Evolutionary conservation across 257 asterid species (phyloP).

Genomic region (Plectranthus barbatus): DNA sequence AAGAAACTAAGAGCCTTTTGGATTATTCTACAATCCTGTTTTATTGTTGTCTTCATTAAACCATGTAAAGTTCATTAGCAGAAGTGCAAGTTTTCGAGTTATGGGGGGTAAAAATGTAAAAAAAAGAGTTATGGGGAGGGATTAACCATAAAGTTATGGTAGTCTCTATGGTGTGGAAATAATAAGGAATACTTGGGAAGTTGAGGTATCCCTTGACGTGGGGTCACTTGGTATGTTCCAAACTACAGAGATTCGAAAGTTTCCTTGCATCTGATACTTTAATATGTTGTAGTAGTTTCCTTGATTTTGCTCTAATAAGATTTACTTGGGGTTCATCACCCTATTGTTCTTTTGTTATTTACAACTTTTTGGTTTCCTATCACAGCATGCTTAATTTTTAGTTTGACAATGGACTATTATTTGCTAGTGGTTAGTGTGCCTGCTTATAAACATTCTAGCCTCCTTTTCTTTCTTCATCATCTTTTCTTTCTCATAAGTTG

Average conservation of each 20-base stretch:
- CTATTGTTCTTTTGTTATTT: neutral
- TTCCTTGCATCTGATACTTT: neutral
- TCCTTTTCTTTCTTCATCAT: neutral
- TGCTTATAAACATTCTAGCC: neutral
- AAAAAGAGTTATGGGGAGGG: too few species aligned
- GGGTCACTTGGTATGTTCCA: neutral
- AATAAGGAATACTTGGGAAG: neutral
- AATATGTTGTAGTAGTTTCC: too few species aligned
- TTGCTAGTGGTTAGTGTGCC: neutral
- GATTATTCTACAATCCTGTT: neutral
- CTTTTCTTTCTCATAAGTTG: neutral
- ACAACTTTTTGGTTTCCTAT: neutral
- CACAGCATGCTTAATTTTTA: neutral
- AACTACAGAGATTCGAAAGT: neutral
- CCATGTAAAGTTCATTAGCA: too few species aligned
- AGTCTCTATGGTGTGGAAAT: neutral
- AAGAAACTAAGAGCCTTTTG: neutral
- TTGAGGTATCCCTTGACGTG: neutral
- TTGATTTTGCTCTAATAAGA: too few species aligned
- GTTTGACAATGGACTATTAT: neutral
- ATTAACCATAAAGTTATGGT: neutral
- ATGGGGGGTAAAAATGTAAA: too few species aligned
- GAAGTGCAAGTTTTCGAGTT: too few species aligned
- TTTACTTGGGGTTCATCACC: too few species aligned
- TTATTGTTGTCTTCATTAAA: too few species aligned